phyloP scores from a whole-genome alignment of 2,329 filamentous ascomycete species.

The Metarhizium brunneum region DNA sequence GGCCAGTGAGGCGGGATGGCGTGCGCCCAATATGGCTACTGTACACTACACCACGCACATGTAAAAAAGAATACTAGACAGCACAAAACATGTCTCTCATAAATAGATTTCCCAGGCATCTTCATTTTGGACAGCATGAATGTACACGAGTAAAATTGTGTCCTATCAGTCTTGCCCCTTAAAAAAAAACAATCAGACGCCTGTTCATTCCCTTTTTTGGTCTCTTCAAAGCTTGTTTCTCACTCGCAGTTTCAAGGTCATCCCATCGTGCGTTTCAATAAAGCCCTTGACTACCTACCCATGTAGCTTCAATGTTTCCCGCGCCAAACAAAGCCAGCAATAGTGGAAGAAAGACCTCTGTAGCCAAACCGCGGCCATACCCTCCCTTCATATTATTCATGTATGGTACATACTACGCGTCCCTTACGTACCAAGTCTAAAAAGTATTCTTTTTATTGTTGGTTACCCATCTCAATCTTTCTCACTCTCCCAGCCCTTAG shows the following conservation, averaged over 20 bases:
- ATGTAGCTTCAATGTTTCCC: not conserved
- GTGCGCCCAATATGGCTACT: not conserved
- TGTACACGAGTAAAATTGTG: not conserved
- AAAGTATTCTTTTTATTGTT: not conserved
- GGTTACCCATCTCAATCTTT: not conserved
- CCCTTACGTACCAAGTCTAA: not conserved
- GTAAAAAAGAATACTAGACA: not conserved
- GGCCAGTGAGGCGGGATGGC: not conserved
- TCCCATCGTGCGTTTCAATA: not conserved
- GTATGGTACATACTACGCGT: not conserved
- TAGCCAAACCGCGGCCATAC: not conserved
- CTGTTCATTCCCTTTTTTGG: not conserved
- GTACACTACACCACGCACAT: slow-evolving; percentile 2
- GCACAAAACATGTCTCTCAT: not conserved
- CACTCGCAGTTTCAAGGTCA: not conserved
- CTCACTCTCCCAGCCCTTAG: slow-evolving; percentile 62
- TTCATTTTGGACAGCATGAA: slow-evolving; percentile 1
- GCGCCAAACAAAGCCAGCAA: not conserved
- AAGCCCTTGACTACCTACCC: too few relatives aligned
- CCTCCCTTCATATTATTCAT: not conserved
- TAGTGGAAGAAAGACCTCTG: not conserved
- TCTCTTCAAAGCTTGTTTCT: not conserved
- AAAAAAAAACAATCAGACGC: not conserved
- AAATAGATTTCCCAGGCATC: not conserved
- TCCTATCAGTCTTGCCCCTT: not conserved